Conservation (phyloP, 345 rosid genomes). For the Arabidopsis suecica region DNA sequence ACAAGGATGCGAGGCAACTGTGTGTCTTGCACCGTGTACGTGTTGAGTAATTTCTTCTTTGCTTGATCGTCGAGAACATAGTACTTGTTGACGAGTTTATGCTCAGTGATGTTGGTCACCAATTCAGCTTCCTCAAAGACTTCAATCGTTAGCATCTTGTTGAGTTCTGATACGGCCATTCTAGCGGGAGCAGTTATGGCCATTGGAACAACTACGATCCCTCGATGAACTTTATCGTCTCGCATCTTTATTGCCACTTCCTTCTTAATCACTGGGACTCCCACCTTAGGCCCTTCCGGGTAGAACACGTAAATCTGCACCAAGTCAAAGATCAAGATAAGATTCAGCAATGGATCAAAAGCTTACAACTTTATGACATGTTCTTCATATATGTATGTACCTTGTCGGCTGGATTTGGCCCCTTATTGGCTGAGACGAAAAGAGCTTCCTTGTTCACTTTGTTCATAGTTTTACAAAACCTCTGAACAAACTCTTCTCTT, state of each 20-base stretch:
- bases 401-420: slow-evolving; percentile 54
- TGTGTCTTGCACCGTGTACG: slow-evolving; percentile 60
- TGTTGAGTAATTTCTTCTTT: slow-evolving; percentile 56
- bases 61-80: slow-evolving; percentile 55
- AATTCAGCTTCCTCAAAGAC: slow-evolving; percentile 66
- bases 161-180: slow-evolving; percentile 46
- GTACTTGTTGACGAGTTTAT: slow-evolving; percentile 58
- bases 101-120: slow-evolving; percentile 58
- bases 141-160: slow-evolving; percentile 52
- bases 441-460: slow-evolving; percentile 57
- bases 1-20: slow-evolving; percentile 57
- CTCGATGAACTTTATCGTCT: slow-evolving; percentile 47
- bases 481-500: slow-evolving; percentile 55
- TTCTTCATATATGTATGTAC: slow-evolving; percentile 38
- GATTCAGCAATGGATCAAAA: neutral
- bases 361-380: slow-evolving; percentile 6
- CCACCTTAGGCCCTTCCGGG: slow-evolving; percentile 57
- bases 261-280: slow-evolving; percentile 51
- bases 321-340: slow-evolving; percentile 3
- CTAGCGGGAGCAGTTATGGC: slow-evolving; percentile 51
- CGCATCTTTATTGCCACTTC: slow-evolving; percentile 51
- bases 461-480: slow-evolving; percentile 42
- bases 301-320: slow-evolving; percentile 63
- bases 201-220: slow-evolving; percentile 57
- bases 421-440: slow-evolving; percentile 41